Evolutionary conservation across 2,329 filamentous ascomycete species (phyloP).

Genomic region (Cephalotrichum gorgonifer): DNA sequence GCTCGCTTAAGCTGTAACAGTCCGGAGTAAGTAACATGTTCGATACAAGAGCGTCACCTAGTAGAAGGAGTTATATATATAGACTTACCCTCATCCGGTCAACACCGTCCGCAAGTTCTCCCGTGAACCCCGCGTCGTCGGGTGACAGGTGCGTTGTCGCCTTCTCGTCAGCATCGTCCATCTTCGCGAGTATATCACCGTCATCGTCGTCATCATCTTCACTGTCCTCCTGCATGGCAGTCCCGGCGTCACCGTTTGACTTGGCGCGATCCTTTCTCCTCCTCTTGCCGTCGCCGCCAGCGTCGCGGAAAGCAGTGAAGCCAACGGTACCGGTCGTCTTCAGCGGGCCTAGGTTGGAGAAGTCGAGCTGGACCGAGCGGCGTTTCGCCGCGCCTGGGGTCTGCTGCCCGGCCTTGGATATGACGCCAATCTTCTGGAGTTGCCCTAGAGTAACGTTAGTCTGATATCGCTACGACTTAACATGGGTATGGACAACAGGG

Average conservation of each 20-base stretch:
- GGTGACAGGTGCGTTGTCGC: conserved; percentile 46
- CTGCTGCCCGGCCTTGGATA: conserved; percentile 58
- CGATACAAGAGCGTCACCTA: neutral
- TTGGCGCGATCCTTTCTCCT: conserved; percentile 53
- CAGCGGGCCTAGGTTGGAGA: conserved; percentile 72
- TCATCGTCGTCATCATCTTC: conserved; percentile 66
- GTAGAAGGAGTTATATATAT: too few relatives aligned
- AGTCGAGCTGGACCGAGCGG: conserved; percentile 74
- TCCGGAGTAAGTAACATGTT: neutral
- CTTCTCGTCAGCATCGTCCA: conserved; percentile 54
- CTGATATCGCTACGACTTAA: neutral
- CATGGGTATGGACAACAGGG: too few relatives aligned
- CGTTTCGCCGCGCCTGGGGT: conserved; percentile 58
- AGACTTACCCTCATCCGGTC: conserved; percentile 65
- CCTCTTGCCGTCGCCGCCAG: conserved; percentile 40
- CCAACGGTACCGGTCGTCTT: conserved; percentile 83
- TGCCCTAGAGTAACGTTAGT: conserved; percentile 49
- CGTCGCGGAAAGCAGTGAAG: conserved; percentile 79
- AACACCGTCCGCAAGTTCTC: conserved; percentile 70
- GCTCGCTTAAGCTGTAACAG: conserved; percentile 61
- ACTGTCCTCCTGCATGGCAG: conserved; percentile 57
- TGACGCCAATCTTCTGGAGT: conserved; percentile 91
- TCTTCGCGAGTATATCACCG: conserved; percentile 50
- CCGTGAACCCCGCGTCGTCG: conserved; percentile 62
- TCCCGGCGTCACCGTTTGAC: conserved; percentile 43